Base-by-base conservation (phyloP, 2,329 filamentous ascomycete species). In the Nemania diffusa region DNA sequence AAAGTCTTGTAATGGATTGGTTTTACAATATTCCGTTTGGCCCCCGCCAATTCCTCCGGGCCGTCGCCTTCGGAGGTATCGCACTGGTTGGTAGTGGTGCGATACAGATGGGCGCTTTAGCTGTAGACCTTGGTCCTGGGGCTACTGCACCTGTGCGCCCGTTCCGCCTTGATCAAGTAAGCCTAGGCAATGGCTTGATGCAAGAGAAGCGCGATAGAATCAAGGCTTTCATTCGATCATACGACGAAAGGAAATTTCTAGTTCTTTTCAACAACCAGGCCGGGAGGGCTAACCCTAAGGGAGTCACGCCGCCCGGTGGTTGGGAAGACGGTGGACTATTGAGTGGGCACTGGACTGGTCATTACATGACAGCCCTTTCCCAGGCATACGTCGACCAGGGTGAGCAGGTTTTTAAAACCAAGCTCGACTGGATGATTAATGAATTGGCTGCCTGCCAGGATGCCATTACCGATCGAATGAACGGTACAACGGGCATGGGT, bases 301-400 rank as follows among this genome's bases (percentile, higher is more conserved):
- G 68, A 1, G 63, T 78, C 37, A 42, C 62, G 22, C 53, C 72
- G 3, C 77, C 77, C 1, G 77, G 77, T 1, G 76, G 76, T 3
- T 79, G 77, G 78, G 77, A 78, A 48, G 75, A 78, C n/a, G 77
- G 77, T 6, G 77, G 76, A 1, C 67, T 78, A n/a, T 68, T 78
- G 46, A 78, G 77, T 42, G 77, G 77, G 5, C 77, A 78, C 64
- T 78, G 76, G 77, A 69, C 76, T 0, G 76, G 77, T 15, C 77
- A 78, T 48, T 78, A 70, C 63, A 75, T 78, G 76, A 76, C 76
- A 3, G 74, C 73, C 11, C 70, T 76, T 27, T 77, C 74, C 15
- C 75, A 78, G 60, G 78, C 76, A 8, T 78, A 76, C 67, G 77
- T 73, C 44, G 76, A 77, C 52, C 71, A 77, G 68, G 72, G 73